Base-by-base conservation (phyloP, 2,329 filamentous ascomycete species). In the Lachnellula subtilissima region DNA sequence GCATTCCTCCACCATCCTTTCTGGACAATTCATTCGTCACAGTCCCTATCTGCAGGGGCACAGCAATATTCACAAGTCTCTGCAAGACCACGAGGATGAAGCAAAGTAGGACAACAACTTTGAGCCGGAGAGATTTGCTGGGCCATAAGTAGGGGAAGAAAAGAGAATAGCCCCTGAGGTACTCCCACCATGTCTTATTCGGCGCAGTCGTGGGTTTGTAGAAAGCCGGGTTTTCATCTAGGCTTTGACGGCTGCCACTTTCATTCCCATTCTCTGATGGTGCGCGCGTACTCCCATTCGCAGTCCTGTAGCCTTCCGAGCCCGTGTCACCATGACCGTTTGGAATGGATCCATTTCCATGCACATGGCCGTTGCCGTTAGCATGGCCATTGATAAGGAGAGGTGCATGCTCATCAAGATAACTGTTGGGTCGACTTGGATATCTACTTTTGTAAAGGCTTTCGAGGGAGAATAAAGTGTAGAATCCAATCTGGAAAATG, bases 81-180 rank as follows among this genome's bases (percentile, higher is more conserved):
- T 97, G 92, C 11, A 88, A 67, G 47, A 94, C 72, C 54, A 97
- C 84, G 48, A 99, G 80, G 37, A 84, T 52, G 67, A 97, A 92
- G 73, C 94, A 97, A 48, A 91, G 66, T 19, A 95, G 71, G 19
- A 97, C 91, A 53, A 92, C 81, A 23, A 91, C 62, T 74, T 97
- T 87, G 54, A 99, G 78, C 61, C 78, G 81, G n/a, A 40, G 14
- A 9, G n/a, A 40, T n/a, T 17, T 40, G 37, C 37, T 40, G n/a
- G 37, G 37, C 93, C 93, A 97, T 58, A 97, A 82, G 69, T 97
- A 97, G 0, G 91, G 92, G 70, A 96, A 93, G 73, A 97, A 96
- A 52, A 96, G 78, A 7, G 86, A 88, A 72, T 96, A 97, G 40
- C 91, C 91, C 58, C 87, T 85, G 60, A 96, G 77, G 71, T 97